Evolutionary conservation across 805 yeast species (phyloP).

Genomic region (Candida khao-thaluensis): DNA sequence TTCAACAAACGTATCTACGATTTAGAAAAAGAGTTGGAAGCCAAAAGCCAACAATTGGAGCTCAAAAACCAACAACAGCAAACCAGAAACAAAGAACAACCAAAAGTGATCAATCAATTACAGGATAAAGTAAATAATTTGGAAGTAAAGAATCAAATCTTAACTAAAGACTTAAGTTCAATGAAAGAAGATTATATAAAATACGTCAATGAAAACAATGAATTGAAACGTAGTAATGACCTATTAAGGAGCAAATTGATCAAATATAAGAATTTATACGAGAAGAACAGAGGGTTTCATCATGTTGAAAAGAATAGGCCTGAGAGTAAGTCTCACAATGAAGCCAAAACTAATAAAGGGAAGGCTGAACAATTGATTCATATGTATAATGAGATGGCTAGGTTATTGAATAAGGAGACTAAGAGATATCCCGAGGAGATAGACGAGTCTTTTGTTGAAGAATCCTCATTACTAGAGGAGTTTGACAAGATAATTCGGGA

Average conservation of each 20-base stretch:
- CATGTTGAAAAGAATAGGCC: neutral
- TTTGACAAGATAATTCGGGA: slow-evolving; percentile 10
- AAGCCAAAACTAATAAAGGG: neutral
- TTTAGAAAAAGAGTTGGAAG: slow-evolving; percentile 6
- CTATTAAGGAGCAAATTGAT: slow-evolving; percentile 32
- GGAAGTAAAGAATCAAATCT: slow-evolving; percentile 12
- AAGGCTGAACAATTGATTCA: slow-evolving; percentile 7
- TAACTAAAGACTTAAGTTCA: slow-evolving; percentile 12
- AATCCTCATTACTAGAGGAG: slow-evolving; percentile 8
- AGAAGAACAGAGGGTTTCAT: slow-evolving; percentile 12
- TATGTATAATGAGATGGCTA: slow-evolving; percentile 18
- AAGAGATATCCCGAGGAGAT: slow-evolving; percentile 1
- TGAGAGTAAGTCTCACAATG: neutral
- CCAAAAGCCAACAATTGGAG: slow-evolving; percentile 4
- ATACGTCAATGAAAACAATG: slow-evolving; percentile 20
- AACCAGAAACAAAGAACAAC: neutral
- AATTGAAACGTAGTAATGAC: slow-evolving; percentile 26
- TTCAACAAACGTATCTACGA: slow-evolving; percentile 12
- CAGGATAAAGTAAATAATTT: slow-evolving; percentile 15
- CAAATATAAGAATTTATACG: slow-evolving; percentile 36
- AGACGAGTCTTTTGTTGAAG: slow-evolving; percentile 1
- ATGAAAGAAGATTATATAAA: slow-evolving; percentile 15
- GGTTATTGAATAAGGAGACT: slow-evolving; percentile 13
- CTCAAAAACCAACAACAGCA: slow-evolving; percentile 4
- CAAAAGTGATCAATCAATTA: slow-evolving; percentile 14